These are phyloP conservation scores for Isoetes taiwanensis DNA, from an alignment of 75 land plant genomes.

Conservation along the genomic window DNA sequence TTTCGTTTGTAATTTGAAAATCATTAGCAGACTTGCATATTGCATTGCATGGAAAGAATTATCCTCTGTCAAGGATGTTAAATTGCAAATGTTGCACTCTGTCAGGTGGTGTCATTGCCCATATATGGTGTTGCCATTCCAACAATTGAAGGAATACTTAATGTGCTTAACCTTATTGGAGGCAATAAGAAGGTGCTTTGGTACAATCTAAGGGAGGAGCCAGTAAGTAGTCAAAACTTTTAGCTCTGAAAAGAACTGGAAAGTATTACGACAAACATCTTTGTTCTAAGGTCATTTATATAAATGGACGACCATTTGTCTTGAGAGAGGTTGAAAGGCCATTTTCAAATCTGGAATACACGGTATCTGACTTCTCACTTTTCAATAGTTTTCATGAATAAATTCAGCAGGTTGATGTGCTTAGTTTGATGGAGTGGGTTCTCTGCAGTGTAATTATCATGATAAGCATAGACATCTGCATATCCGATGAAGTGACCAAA, in stretches of 20 bases:
- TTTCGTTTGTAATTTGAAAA: no score
- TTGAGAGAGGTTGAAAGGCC: conserved; percentile 89
- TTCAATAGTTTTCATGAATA: no score
- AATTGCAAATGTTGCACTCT: no score
- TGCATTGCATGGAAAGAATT: no score
- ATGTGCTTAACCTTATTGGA: conserved; percentile 70
- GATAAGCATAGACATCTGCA: no score
- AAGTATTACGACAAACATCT: no score
- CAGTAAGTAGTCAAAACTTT: conserved; percentile 30
- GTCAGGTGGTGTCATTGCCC: conserved; percentile 55
- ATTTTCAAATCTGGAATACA: conserved; percentile 91
- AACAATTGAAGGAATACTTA: conserved; percentile 68
- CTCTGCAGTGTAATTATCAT: no score
- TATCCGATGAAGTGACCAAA: no score
- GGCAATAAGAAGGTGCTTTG: conserved; percentile 57
- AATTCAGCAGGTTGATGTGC: no score
- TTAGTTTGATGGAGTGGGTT: no score
- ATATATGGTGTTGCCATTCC: conserved; percentile 98
- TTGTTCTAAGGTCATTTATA: conserved; percentile 66
- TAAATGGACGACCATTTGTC: conserved; percentile 94
- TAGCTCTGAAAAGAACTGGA: background rate
- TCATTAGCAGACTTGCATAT: no score
- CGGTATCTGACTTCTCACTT: conserved; percentile 38
- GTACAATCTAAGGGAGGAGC: conserved; percentile 95
- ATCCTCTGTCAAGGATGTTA: no score